phyloP scores from a whole-genome alignment of 2,329 filamentous ascomycete species.

The Paraphoma chrysanthemicola region DNA sequence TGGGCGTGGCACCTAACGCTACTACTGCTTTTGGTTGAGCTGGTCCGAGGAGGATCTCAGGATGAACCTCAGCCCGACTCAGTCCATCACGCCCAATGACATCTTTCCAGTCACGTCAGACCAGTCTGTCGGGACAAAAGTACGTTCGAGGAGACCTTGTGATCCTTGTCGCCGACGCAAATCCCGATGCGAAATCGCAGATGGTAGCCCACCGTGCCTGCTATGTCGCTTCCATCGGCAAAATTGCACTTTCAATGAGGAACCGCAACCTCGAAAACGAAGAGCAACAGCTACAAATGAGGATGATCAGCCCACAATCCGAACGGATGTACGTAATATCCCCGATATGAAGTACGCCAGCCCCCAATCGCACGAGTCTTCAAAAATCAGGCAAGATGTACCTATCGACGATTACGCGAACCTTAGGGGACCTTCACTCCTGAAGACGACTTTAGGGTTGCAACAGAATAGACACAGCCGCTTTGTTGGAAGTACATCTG shows the following conservation, averaged over 20 bases:
- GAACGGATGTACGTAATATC: background rate
- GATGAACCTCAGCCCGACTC: constrained; percentile 24
- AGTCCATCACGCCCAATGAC: constrained; percentile 19
- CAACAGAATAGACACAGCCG: constrained; percentile 41
- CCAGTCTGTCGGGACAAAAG: constrained; percentile 10
- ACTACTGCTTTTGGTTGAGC: background rate
- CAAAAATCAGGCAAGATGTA: constrained; percentile 30
- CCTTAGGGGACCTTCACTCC: constrained; percentile 40
- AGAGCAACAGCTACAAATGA: constrained; percentile 52
- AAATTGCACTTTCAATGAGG: constrained; percentile 72
- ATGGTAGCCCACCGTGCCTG: constrained; percentile 69
- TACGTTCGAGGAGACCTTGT: constrained; percentile 60
- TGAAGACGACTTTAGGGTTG: constrained; percentile 45
- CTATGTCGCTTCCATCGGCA: constrained; percentile 71
- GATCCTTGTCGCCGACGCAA: constrained; percentile 71
- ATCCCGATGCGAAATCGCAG: constrained; percentile 71
- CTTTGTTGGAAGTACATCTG: constrained; percentile 37
- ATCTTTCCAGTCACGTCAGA: constrained; percentile 10
- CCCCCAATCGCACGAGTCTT: constrained; percentile 13
- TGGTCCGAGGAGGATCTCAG: background rate
- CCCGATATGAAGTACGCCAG: background rate
- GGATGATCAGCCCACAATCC: constrained; percentile 5
- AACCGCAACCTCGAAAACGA: constrained; percentile 73
- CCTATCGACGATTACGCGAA: constrained; percentile 43
- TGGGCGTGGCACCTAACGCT: background rate